Conservation (phyloP, 2,329 filamentous ascomycete genomes). For the Colletotrichum shisoi region DNA sequence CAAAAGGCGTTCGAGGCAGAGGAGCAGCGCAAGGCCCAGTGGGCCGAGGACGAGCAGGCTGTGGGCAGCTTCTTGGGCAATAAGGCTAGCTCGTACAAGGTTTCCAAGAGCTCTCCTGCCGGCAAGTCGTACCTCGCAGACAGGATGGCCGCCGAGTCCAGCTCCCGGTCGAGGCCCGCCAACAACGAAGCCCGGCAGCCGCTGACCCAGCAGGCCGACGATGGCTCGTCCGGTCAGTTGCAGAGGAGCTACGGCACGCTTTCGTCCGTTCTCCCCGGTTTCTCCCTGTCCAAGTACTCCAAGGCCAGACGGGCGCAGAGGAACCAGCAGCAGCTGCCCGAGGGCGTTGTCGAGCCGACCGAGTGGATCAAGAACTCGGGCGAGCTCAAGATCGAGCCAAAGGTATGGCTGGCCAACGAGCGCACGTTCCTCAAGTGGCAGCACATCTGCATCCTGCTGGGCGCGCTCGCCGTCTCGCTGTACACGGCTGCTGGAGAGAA, state of each 20-base stretch:
- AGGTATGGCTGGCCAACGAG: constrained; percentile 98
- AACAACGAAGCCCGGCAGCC: constrained; percentile 43
- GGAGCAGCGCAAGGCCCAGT: constrained; percentile 80
- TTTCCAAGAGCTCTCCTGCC: constrained; percentile 70
- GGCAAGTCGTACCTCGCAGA: constrained; percentile 71
- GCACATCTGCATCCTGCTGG: constrained; percentile 88
- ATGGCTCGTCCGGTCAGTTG: constrained; percentile 39
- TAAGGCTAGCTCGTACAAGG: constrained; percentile 63
- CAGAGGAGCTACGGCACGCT: constrained; percentile 62
- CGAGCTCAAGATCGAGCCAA: constrained; percentile 90
- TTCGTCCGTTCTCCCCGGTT: constrained; percentile 78
- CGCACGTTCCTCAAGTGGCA: constrained; percentile 99
- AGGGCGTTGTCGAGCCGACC: constrained; percentile 84
- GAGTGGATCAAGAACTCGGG: constrained; percentile 95
- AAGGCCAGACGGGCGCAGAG: constrained; percentile 61
- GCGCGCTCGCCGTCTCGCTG: constrained; percentile 80
- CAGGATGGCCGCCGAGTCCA: constrained; percentile 58
- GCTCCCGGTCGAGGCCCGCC: constrained; percentile 44
- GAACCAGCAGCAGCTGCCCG: constrained; percentile 69
- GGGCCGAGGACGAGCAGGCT: constrained; percentile 84
- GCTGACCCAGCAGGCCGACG: constrained; percentile 50
- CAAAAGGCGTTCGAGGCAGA: constrained; percentile 90
- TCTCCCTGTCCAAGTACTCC: constrained; percentile 82
- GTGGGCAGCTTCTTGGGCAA: constrained; percentile 86
- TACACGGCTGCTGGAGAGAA: constrained; percentile 89